These are phyloP conservation scores for Hypoxylon crocopeplum DNA, from an alignment of 495 filamentous ascomycete genomes.

Conservation along the genomic window DNA sequence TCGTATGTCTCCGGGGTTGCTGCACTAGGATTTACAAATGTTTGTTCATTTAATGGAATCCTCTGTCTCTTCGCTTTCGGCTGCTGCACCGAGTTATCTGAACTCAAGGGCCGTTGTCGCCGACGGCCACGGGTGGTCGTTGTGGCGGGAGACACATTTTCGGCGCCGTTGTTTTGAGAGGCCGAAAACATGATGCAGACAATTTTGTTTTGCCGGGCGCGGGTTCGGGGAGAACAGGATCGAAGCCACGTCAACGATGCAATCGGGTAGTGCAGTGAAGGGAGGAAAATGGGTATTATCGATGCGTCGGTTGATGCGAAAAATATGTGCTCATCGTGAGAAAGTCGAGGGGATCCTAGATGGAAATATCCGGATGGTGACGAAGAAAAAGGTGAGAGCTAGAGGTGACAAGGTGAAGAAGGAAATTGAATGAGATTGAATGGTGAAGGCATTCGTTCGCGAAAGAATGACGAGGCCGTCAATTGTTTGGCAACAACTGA, in stretches of 20 bases:
- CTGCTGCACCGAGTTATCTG: conserved; percentile 68
- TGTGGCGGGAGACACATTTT: conserved; percentile 44
- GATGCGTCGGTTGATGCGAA: conserved; percentile 31
- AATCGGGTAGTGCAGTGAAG: conserved; percentile 24
- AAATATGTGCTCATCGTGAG: conserved; percentile 36
- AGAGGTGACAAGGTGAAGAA: conserved; percentile 20
- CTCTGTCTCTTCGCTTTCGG: conserved; percentile 71
- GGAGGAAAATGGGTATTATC: conserved; percentile 29
- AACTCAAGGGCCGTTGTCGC: conserved; percentile 69
- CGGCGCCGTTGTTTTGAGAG: conserved; percentile 52
- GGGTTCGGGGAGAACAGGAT: conserved; percentile 13
- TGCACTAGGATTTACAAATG: conserved; percentile 54
- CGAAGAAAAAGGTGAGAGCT: conserved; percentile 28
- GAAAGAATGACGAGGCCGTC: conserved; percentile 43
- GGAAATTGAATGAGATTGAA: background rate
- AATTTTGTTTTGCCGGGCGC: background rate
- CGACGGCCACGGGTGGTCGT: conserved; percentile 67
- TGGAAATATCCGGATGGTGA: conserved; percentile 4
- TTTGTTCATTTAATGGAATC: conserved; percentile 60
- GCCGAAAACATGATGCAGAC: conserved; percentile 67
- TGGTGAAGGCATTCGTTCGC: conserved; percentile 29
- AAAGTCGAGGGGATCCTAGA: conserved; percentile 18
- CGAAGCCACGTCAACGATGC: conserved; percentile 17
- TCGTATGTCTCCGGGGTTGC: conserved; percentile 54
- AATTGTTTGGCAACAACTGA: conserved; percentile 41